Evolutionary conservation across 108 stramenopile genomes (phyloP), one percentile per base, ranked within the genome.

Genomic region (Cafeteria roenbergensis): DNA sequence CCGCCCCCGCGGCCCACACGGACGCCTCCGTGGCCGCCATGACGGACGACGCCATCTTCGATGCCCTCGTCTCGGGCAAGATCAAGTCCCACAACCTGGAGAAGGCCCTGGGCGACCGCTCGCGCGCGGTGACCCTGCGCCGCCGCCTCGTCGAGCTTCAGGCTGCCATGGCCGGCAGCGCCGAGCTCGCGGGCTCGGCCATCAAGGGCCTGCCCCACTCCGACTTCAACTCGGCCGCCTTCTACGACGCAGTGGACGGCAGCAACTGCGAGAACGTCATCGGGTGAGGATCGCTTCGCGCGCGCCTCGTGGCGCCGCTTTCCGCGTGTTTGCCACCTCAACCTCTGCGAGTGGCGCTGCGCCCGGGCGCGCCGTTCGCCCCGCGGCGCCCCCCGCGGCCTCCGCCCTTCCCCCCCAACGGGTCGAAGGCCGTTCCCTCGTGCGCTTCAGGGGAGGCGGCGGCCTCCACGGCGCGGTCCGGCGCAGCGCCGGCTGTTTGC

Each of bases 181-280:
- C 79, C 12, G 67, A 86, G 38, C 71, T 90, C 27, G 90, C 90
- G 25, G 71, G 69, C 55, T 66, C 77, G 56, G 80, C 85, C 6
- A 62, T 0, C 9, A n/a, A 61, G n/a, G 38, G 25, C 24, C n/a
- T 64, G 31, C 32, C 20, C 21, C 34, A 4, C 0, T 27, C 59
- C n/a, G 36, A 32, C 27, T 68, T 68, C 36, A 59, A 58, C 29
- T 8, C 57, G 0, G 51, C 34, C 48, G 31, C 58, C 26, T 67
- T 72, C 69, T 97, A 97, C 73, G 69, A 76, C 57, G 80, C 85
- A 31, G 87, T 97, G 32, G 78, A 88, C 56, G 93, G 93, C 25
- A 90, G 93, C 31, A 97, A 97, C 74, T 97, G 95, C 77, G 95
- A 97, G 77, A 93, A 93, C 68, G 92, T 94, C 33, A 87, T 92